phyloP scores from a whole-genome alignment of 1,139 yeast species.

The Lodderomyces theae region DNA sequence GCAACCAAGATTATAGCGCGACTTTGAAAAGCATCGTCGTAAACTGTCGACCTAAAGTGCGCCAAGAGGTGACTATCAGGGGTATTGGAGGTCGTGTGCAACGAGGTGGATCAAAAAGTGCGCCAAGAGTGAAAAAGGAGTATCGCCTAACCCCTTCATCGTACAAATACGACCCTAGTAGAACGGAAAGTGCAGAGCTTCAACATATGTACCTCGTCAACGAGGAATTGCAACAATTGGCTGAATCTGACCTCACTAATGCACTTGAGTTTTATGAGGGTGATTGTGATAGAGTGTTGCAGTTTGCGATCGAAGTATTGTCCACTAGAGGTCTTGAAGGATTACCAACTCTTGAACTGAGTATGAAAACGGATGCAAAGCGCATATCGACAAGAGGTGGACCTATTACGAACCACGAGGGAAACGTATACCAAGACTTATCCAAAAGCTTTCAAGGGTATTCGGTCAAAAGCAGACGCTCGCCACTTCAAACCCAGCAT shows the following conservation, averaged over 20 bases:
- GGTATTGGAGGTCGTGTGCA: constrained; percentile 25
- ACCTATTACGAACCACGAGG: not conserved
- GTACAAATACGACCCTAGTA: constrained; percentile 16
- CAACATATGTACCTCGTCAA: constrained; percentile 20
- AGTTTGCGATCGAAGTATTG: constrained; percentile 17
- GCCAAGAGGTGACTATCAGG: constrained; percentile 6
- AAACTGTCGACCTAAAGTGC: constrained; percentile 14
- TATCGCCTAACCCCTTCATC: constrained; percentile 3
- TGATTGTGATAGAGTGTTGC: constrained; percentile 31
- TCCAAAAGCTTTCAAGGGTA: constrained; percentile 3
- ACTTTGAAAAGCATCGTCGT: constrained; percentile 31
- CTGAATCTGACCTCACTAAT: constrained; percentile 31
- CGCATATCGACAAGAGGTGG: not conserved
- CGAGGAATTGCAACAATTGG: constrained; percentile 21
- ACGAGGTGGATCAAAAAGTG: constrained; percentile 14
- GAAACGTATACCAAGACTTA: not conserved
- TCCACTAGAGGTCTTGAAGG: not conserved
- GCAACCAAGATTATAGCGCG: constrained; percentile 20
- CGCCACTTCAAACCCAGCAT: not conserved
- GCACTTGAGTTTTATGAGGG: constrained; percentile 42
- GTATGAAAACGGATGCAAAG: not conserved
- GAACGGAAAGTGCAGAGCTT: constrained; percentile 20
- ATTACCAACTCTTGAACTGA: not conserved
- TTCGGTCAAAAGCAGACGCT: not conserved
- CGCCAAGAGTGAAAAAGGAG: not conserved